These are phyloP conservation scores for Xylariomycetidae sp. DNA, from an alignment of 2,329 filamentous ascomycete species.

Conservation along the genomic window DNA sequence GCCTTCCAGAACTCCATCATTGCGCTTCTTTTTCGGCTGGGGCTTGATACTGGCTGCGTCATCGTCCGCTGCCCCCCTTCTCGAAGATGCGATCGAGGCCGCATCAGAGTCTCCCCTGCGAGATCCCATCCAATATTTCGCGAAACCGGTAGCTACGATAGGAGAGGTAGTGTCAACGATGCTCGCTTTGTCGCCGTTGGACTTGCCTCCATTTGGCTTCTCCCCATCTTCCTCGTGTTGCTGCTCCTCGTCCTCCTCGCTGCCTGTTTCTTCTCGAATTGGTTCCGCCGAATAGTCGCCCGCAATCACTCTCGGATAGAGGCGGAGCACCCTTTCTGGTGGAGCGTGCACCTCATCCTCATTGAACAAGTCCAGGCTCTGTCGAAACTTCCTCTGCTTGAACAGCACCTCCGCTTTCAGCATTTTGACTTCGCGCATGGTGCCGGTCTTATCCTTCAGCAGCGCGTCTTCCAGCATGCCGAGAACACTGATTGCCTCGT, in stretches of 20 bases:
- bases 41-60: conserved; percentile 50
- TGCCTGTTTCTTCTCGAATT: conserved; percentile 38
- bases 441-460: conserved; percentile 72
- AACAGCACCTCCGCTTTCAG: conserved; percentile 85
- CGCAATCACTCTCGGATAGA: conserved; percentile 80
- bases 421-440: conserved; percentile 81
- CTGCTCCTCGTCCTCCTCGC: conserved; percentile 34
- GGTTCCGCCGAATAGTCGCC: conserved; percentile 65
- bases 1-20: conserved; percentile 59
- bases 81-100: conserved; percentile 55
- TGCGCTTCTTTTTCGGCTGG: conserved; percentile 35
- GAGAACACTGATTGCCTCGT: conserved; percentile 88
- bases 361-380: conserved; percentile 82
- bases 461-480: conserved; percentile 89
- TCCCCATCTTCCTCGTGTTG: conserved; percentile 33
- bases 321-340: conserved; percentile 76
- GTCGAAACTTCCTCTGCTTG: conserved; percentile 71
- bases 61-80: conserved; percentile 44
- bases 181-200: conserved; percentile 26
- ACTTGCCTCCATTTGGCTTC: conserved; percentile 21
- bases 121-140: conserved; percentile 46
- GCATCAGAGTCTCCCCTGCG: conserved; percentile 45
- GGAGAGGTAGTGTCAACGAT: conserved; percentile 26
- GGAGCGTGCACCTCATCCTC: conserved; percentile 80
- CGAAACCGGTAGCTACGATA: conserved; percentile 40